Evolutionary conservation across 2,329 filamentous ascomycete genomes (phyloP), one percentile per base, ranked within the genome.

Genomic region (Fusarium abutilonis): DNA sequence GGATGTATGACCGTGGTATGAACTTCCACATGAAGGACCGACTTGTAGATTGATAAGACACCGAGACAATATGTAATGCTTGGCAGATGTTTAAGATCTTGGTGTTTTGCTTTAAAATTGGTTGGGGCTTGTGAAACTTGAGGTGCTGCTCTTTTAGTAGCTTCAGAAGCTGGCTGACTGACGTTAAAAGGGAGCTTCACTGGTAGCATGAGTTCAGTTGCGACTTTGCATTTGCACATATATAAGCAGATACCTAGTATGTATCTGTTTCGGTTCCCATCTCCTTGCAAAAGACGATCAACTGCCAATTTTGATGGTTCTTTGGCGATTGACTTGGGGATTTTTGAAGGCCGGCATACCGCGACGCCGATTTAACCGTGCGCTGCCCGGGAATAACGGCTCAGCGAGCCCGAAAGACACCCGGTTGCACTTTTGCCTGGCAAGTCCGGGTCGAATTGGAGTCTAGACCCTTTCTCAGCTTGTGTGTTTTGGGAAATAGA

Each of bases 401-500:
- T 42, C 52, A 38, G 62, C 36, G 15, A 38, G 46, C 17, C 43
- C 34, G 35, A 35, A 31, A 26, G 19, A 10, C 41, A 48, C 40
- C 51, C 36, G 23, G 34, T 47, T 50, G 17, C 44, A 45, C 29
- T 36, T 15, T 60, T 14, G 44, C 23, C 43, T 46, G 43, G 23
- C 19, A 29, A 36, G 40, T 43, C 56, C 21, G 62, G 55, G 62
- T 58, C 61, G 44, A 62, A 42, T 42, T 40, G 35, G 19, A 49
- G 62, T 66, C 62, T 59, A 56, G 62, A 65, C 62, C 49, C 42
- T 59, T 43, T 36, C 10, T 7, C 38, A 34, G 45, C 62, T 58
- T 45, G 28, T 31, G 14, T n/a, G n/a, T 41, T 55, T 59, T 48
- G 28, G 62, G 43, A 32, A 63, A 60, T 47, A 21, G 62, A 66